These are phyloP conservation scores for Rhodofomes roseus DNA, from an alignment of 1,284 basidiomycete genomes.

Conservation along the genomic window DNA sequence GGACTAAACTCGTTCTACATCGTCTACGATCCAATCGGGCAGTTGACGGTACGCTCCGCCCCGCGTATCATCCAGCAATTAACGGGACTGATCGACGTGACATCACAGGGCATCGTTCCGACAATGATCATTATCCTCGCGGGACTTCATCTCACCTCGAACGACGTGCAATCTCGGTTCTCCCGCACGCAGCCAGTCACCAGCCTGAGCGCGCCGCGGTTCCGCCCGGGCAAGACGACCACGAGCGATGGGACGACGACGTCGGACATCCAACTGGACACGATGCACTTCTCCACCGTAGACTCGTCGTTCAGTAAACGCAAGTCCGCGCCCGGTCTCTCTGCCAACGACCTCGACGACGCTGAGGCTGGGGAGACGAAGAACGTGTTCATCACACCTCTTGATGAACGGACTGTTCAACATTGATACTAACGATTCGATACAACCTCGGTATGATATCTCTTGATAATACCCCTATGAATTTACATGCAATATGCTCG, in stretches of 20 bases:
- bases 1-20: constrained; percentile 37
- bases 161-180: constrained; percentile 10
- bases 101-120: constrained; percentile 9
- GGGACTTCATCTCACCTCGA: constrained; percentile 8
- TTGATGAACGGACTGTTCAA: neutral
- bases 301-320: constrained; percentile 2
- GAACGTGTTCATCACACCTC: neutral
- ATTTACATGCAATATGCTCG: neutral
- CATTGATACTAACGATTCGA: neutral
- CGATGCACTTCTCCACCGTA: constrained; percentile 3
- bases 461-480: neutral
- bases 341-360: neutral
- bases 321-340: neutral
- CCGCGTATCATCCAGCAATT: neutral
- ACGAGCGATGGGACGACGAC: neutral
- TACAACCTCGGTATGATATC: neutral
- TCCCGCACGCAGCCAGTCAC: constrained; percentile 2
- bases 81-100: neutral
- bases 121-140: constrained; percentile 13
- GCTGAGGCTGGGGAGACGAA: neutral
- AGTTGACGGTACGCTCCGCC: constrained; percentile 30
- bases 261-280: constrained; percentile 1
- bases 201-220: neutral
- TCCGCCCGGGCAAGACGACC: constrained; percentile 3
- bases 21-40: constrained; percentile 38